Base-by-base conservation (phyloP, 2,329 filamentous ascomycete genomes). In the Tolypocladium ovalisporum region DNA sequence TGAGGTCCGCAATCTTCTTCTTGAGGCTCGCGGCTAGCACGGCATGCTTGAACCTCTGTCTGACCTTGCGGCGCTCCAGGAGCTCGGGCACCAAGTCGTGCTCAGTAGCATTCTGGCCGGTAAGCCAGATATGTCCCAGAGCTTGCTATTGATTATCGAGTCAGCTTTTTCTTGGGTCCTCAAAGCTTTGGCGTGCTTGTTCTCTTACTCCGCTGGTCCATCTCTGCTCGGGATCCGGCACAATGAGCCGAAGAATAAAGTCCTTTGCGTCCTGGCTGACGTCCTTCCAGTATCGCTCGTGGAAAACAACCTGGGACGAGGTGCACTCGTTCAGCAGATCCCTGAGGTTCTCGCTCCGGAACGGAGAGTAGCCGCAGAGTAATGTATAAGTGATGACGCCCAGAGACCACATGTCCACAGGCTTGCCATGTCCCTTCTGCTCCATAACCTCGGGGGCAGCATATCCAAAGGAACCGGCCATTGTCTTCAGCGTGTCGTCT, bases 361-460 rank as follows among this genome's bases (percentile, higher is more conserved):
- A 99, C 24, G 94, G 94, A 51, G 93, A 97, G 78, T 99, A 99
- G 64, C 94, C 94, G 71, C 95, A 99, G 55, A 99, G 88, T 34
- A 99, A 81, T 19, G 94, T 99, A 75, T 99, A 99, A 47, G 94
- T 97, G 68, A 99, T 99, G 67, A 99, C 94, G 61, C 94, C 94
- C 75, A 99, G 82, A 3, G 94, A 97, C 94, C 94, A 99, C 90
- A 99, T 96, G 70, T 99, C 94, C 37, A 97, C 94, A 5, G 94
- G 90, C 75, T 97, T 99, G 70, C 94, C 94, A 71, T 99, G 95
- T 24, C 94, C 94, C 69, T 90, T 86, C 79, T 97, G 97, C 62
- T 96, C 80, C 94, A 99, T 99, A 59, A 99, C 92, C 73, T 99
- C 94, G 10, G 94, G 94, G 1, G 94, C 94, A 24, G 94, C 94